Evolutionary conservation across 163 green algal species (phyloP), one percentile per base, ranked within the genome.

Genomic region (Chlamydomonas reinhardtii): DNA sequence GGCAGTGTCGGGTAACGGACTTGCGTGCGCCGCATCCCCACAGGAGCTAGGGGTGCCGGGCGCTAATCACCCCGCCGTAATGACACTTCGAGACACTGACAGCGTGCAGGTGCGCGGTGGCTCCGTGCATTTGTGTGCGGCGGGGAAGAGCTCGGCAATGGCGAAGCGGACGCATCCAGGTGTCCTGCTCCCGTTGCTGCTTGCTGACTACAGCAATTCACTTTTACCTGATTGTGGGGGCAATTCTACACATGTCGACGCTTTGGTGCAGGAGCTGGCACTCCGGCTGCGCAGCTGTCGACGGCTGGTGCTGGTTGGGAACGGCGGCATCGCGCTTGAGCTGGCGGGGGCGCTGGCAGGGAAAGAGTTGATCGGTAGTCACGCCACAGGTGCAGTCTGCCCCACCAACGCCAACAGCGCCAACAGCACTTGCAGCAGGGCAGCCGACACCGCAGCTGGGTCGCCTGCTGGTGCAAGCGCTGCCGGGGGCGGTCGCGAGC

Each of bases 241-340:
- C n/a, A n/a, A n/a, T 56, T 9, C 9, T 56, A 14, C 2, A 17
- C 48, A 1, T 27, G 1, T 16, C 68, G 75, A 64, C 20, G 22
- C 59, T n/a, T 48, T 2, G 22, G 9, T 4, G 20, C 68, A 85
- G 79, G 79, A 85, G 14, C 68, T 85, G 27, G 65, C 24, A 22
- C 52, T 32, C 9, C 66, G 84, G 39, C 90, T 96, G 68, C 29
- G 69, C 25, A 11, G 31, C 25, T 87, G 89, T 5, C 83, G 88
- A 59, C 80, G 88, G 1, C 87, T 96, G 31, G 68, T 96, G 24
- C 56, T 98, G 32, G 92, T 95, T 2, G 95, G 95, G 69, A 98
- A 98, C 85, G 95, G 95, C 20, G 95, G 94, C 80, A 98, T 98
- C 29, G 96, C 96, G 0, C 48, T 98, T 61, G 95, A 98, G 80